These are phyloP conservation scores for Aureobasidium zeae DNA, from an alignment of 2,329 filamentous ascomycete species.

Conservation along the genomic window DNA sequence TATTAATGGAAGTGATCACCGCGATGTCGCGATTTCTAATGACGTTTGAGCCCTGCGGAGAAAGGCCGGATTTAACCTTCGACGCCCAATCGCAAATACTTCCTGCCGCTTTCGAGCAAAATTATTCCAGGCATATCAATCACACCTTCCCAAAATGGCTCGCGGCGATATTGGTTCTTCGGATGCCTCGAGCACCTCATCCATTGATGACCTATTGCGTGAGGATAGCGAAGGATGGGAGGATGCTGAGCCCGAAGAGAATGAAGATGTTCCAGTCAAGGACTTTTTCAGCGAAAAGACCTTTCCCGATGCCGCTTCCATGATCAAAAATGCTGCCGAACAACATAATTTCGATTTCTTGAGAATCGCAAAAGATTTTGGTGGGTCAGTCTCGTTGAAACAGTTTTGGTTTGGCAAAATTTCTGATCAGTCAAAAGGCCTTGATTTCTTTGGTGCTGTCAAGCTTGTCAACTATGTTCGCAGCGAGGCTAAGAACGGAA, in stretches of 20 bases:
- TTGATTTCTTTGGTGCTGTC: conserved; percentile 38
- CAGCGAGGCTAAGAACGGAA: conserved; percentile 31
- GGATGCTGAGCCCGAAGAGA: conserved; percentile 34
- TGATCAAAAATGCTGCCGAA: conserved; percentile 31
- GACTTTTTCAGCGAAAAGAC: conserved; percentile 33
- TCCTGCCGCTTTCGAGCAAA: background rate
- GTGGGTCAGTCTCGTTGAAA: conserved; percentile 27
- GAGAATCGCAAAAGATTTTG: conserved; percentile 26
- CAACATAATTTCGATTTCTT: conserved; percentile 35
- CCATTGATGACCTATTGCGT: conserved; percentile 11
- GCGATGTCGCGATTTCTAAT: conserved; percentile 15
- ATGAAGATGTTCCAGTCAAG: conserved; percentile 29
- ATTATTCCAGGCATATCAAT: background rate
- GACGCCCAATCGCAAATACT: conserved; percentile 8
- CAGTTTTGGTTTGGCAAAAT: no score
- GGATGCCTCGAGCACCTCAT: conserved; percentile 19
- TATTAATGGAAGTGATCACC: no score
- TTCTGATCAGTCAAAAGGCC: conserved; percentile 22
- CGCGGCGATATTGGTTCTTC: conserved; percentile 17
- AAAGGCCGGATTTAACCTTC: conserved; percentile 1
- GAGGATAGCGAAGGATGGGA: conserved; percentile 36
- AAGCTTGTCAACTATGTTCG: conserved; percentile 44
- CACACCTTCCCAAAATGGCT: conserved; percentile 5
- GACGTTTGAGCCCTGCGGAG: conserved; percentile 7
- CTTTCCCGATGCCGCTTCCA: conserved; percentile 26